Conservation (phyloP, 192 early-diverging fungal species). For the Rhizophagus clarus region DNA sequence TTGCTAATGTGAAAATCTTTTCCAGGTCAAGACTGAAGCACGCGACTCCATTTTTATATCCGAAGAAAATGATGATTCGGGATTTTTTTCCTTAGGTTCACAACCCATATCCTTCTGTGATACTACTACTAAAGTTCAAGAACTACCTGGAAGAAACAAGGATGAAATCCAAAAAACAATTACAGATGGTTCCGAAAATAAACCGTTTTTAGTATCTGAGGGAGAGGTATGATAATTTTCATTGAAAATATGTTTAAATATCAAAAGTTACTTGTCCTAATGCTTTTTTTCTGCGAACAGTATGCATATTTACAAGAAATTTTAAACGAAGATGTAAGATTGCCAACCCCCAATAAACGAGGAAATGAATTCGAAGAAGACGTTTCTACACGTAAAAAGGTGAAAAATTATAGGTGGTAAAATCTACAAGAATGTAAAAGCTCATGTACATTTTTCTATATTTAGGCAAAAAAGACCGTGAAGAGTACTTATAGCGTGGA, state of each 20-base stretch:
- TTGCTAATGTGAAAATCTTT: no score
- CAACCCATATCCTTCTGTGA: no score
- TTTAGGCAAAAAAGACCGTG: not conserved
- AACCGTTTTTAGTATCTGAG: not conserved
- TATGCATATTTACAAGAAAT: slow-evolving; percentile 22
- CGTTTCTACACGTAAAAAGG: not conserved
- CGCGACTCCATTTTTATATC: no score
- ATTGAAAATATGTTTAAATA: slow-evolving; percentile 11
- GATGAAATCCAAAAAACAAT: no score
- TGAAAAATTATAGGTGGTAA: slow-evolving; percentile 25
- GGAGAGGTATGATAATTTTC: slow-evolving; percentile 17
- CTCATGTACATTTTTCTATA: slow-evolving; percentile 12
- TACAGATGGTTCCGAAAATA: no score
- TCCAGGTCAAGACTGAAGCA: no score
- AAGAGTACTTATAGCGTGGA: not conserved
- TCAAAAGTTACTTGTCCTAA: slow-evolving; percentile 8
- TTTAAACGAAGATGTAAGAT: slow-evolving; percentile 12
- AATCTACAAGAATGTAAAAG: not conserved
- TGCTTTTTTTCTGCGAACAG: slow-evolving; percentile 17
- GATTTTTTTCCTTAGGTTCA: no score
- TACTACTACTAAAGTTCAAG: no score
- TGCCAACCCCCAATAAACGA: slow-evolving; percentile 12
- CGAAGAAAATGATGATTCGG: no score
- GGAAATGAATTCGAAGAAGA: slow-evolving; percentile 7
- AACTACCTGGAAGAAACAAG: no score